Evolutionary conservation across 306 rosid genomes (phyloP), one percentile per base, ranked within the genome.

Genomic region (Cyamopsis tetragonoloba): DNA sequence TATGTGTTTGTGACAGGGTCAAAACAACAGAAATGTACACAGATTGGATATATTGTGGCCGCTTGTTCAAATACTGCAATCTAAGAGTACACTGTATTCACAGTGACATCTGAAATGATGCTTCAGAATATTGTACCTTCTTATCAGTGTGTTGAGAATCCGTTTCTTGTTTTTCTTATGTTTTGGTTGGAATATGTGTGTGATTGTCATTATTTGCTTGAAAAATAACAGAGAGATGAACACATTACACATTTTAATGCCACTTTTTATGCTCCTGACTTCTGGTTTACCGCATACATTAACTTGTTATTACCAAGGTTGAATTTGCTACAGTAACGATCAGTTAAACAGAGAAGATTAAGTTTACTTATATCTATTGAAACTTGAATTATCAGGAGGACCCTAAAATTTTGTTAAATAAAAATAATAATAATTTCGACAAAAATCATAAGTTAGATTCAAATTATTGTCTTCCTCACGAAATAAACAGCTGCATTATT

Each of bases 1-100:
- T 38, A 66, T 65, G 18, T 30, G 63, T 62, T 30, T n/a, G 0
- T 56, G 2, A 62, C 96, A 95, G 99, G 97, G 87, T 53, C 86
- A 86, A 77, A 83, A 84, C 82, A 86, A 86, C 85, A 78, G 86
- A 79, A 86, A 54, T 79, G 50, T 95, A 47, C 96, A 85, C 86
- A 85, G 97, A 61, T 78, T 93, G 92, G 97, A 93, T 76, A 86
- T 93, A 67, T 66, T 93, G 78, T 93, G 96, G 95, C 85, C 95
- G 13, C 97, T 90, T 75, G 97, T 93, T 78, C 96, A 90, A 67
- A 82, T 90, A 68, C 73, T 93, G 83, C 97, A 93, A 77, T 90
- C 96, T 41, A 87, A 86, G 78, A 80, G 77, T 51, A 59, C 79
- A 1, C 30, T 71, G 49, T 62, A 48, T 71, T 70, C 76, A 61